A percentile compares a stretch with the other conserved stretches of the same genome.
Evolutionary conservation across 306 rosid genomes (phyloP).

Genomic region (Vigna mungo): DNA sequence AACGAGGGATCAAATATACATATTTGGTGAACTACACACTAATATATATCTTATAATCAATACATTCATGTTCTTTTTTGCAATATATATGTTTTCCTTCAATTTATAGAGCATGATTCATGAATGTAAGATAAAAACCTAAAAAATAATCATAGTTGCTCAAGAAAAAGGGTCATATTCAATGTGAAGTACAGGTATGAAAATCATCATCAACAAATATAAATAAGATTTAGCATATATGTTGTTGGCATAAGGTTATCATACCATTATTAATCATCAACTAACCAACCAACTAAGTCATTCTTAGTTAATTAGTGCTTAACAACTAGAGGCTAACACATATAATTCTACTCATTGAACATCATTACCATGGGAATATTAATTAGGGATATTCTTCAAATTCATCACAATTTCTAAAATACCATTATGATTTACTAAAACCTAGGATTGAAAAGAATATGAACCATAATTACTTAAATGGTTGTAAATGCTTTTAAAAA

Average conservation of each 20-base stretch:
- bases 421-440: background rate
- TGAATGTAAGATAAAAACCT: background rate
- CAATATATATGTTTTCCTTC: background rate
- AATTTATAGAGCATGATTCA: background rate
- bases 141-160: background rate
- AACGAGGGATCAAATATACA: too few species aligned
- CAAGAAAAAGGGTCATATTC: background rate
- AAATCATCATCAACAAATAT: background rate
- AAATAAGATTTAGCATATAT: background rate
- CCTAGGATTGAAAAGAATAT: background rate
- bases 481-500: background rate
- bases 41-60: too few species aligned
- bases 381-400: background rate
- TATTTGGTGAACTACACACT: too few species aligned
- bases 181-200: background rate
- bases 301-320: background rate
- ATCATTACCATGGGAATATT: background rate
- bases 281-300: background rate
- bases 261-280: constrained; percentile 1
- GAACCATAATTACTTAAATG: background rate
- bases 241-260: background rate
- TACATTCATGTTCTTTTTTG: background rate
- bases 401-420: background rate
- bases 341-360: background rate
- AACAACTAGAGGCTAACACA: background rate